These are phyloP conservation scores for Sutorius australiensis DNA, from an alignment of 768 basidiomycete species.

Conservation along the genomic window DNA sequence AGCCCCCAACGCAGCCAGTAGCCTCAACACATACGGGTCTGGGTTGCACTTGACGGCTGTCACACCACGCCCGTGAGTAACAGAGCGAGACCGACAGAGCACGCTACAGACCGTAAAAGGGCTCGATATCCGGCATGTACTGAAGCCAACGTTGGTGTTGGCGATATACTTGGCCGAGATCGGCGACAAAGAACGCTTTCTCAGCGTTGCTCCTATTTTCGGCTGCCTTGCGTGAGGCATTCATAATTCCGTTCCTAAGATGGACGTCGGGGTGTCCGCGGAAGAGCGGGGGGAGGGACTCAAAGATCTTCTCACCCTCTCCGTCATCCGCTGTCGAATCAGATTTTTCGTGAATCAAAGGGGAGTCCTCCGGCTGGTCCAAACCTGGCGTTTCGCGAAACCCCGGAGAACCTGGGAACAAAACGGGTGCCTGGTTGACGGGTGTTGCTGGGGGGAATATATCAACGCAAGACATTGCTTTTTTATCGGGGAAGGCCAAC, in stretches of 20 bases:
- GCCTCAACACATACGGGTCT: slow-evolving; percentile 87
- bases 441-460: slow-evolving; percentile 36
- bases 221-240: slow-evolving; percentile 48
- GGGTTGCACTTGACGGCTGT: slow-evolving; percentile 98
- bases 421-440: slow-evolving; percentile 29
- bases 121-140: slow-evolving; percentile 80
- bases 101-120: slow-evolving; percentile 77
- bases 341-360: slow-evolving; percentile 42
- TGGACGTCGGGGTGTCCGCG: slow-evolving; percentile 71
- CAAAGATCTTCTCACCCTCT: slow-evolving; percentile 48
- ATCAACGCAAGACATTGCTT: slow-evolving; percentile 57
- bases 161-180: slow-evolving; percentile 80
- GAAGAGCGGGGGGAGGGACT: slow-evolving; percentile 61
- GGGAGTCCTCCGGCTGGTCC: slow-evolving; percentile 6
- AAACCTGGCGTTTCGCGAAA: slow-evolving; percentile 21
- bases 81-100: slow-evolving; percentile 17
- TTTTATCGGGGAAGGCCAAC: slow-evolving; percentile 21
- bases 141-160: slow-evolving; percentile 82
- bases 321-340: slow-evolving; percentile 36
- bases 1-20: slow-evolving; percentile 84
- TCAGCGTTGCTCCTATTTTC: slow-evolving; percentile 71
- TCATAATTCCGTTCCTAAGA: slow-evolving; percentile 73
- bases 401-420: slow-evolving; percentile 26
- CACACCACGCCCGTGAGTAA: slow-evolving; percentile 23
- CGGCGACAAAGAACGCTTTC: slow-evolving; percentile 94